Base-by-base conservation (phyloP, 73 alveolate genomes). In the Effrenium voratum region DNA sequence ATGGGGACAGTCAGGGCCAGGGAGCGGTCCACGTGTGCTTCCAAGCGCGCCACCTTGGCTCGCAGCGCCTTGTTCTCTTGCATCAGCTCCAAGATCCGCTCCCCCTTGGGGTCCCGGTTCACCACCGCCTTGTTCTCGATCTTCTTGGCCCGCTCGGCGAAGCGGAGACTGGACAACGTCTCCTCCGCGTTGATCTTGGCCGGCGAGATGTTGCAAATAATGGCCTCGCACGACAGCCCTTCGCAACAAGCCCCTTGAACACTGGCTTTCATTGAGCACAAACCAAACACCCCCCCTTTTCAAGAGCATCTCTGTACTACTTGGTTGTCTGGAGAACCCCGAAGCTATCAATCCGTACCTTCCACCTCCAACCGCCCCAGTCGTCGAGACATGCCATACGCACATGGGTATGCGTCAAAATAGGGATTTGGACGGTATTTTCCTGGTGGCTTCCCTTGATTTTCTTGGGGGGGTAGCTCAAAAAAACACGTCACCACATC, bases 71-170 rank as follows among this genome's bases (percentile, higher is more conserved):
- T 72, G 76, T 90, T 90, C 88, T 90, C 97, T 47, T 72, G 85
- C 59, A 90, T 70, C 97, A 90, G 49, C 81, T 90, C 88, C 76
- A 90, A 34, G 43, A 90, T 90, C 15, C 87, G 85, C 68, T 90
- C 97, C 2, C 88, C 97, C 88, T 90, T 90, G 24, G 97, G 97
- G 60, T 90, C 97, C 32, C 85, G 85, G 72, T 99, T 99, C 94
- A 99, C 96, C 66, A 86, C 95, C n/a, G 95, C 95, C 98, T 98
- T 98, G 93, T 98, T 98, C 95, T 98, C 98, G 52, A 98, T 98
- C 93, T 98, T 98, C 81, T 98, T 98, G 28, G 99, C 99, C 28
- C 99, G 94, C 68, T 98, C 99, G 32, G 99, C 99, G 76, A 95
- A 99, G 75, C 97, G 97, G 3, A 90, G 76, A 2, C 60, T 34